A percentile compares a stretch with the other conserved stretches of the same genome.
Conservation (phyloP, 169 alveolate species). For the Cryptosporidium ubiquitum region DNA sequence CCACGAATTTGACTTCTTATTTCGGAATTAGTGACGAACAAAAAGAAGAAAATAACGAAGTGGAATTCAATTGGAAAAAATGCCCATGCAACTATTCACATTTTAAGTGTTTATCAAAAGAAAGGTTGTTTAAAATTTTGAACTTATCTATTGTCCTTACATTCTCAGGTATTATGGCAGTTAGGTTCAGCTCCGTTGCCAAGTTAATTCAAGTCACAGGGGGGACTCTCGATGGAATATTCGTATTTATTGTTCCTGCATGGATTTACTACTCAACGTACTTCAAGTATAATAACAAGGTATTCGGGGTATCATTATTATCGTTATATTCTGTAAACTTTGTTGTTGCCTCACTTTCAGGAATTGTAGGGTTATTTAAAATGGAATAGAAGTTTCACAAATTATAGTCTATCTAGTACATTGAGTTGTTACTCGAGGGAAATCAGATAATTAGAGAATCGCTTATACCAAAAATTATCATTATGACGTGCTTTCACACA, state of each 20-base stretch:
- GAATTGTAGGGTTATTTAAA: slow-evolving; percentile 18
- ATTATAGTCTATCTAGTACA: neutral
- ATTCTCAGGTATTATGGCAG: slow-evolving; percentile 60
- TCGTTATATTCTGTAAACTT: slow-evolving; percentile 20
- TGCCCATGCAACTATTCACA: neutral
- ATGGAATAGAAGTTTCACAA: neutral
- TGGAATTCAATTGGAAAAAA: neutral
- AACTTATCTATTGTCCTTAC: slow-evolving; percentile 17
- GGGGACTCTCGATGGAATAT: slow-evolving; percentile 68
- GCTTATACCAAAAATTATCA: slow-evolving; percentile 29
- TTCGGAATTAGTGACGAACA: neutral
- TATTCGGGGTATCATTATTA: slow-evolving; percentile 21
- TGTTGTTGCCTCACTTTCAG: slow-evolving; percentile 24
- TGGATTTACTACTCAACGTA: slow-evolving; percentile 72
- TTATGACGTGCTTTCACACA: slow-evolving; percentile 18
- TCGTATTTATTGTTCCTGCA: slow-evolving; percentile 58
- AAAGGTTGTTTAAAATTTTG: neutral
- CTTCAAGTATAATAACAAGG: slow-evolving; percentile 6
- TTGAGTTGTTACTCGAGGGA: neutral
- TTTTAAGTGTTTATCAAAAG: neutral
- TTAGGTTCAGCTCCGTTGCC: slow-evolving; percentile 52
- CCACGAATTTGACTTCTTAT: slow-evolving; percentile 16
- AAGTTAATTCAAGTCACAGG: slow-evolving; percentile 70
- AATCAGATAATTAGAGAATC: neutral
- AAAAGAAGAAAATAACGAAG: neutral